These are phyloP conservation scores for Fusarium anthophilum DNA, from an alignment of 2,329 filamentous ascomycete genomes.

Conservation along the genomic window DNA sequence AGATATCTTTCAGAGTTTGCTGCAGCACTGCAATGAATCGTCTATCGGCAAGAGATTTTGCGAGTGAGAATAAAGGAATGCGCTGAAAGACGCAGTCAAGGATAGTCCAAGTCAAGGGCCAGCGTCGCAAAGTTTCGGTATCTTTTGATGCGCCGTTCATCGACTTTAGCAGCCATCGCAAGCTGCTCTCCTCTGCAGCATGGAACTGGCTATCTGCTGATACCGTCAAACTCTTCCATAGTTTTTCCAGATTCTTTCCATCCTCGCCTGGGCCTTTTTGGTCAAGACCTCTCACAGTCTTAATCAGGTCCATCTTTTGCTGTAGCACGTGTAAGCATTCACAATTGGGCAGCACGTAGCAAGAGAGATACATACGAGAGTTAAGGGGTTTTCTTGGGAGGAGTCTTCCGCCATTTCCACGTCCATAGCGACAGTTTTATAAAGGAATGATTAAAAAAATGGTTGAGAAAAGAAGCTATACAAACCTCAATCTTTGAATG, in stretches of 20 bases:
- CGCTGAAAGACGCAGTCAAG: constrained; percentile 68
- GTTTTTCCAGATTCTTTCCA: constrained; percentile 57
- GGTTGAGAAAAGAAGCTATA: constrained; percentile 26
- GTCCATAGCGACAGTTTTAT: constrained; percentile 27
- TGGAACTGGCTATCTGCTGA: constrained; percentile 56
- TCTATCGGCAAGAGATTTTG: constrained; percentile 75
- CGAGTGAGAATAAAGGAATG: constrained; percentile 75
- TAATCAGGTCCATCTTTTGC: constrained; percentile 56
- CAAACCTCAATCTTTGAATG: constrained; percentile 29
- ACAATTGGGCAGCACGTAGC: not conserved
- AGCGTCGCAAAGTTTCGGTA: constrained; percentile 64
- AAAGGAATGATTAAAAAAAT: constrained; percentile 16
- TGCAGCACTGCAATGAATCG: constrained; percentile 74
- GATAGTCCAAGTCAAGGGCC: constrained; percentile 69
- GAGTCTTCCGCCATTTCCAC: constrained; percentile 32
- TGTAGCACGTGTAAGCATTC: constrained; percentile 38
- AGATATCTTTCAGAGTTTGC: constrained; percentile 69
- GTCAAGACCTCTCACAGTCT: constrained; percentile 64
- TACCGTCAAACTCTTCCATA: constrained; percentile 61
- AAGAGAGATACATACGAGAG: constrained; percentile 23
- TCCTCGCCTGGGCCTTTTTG: constrained; percentile 57
- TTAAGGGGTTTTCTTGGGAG: not conserved
- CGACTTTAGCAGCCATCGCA: constrained; percentile 71
- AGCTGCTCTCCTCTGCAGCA: constrained; percentile 65
- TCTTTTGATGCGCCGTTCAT: constrained; percentile 60